phyloP scores from a whole-genome alignment of 2,329 filamentous ascomycete genomes.

The Monilinia vaccinii-corymbosi region DNA sequence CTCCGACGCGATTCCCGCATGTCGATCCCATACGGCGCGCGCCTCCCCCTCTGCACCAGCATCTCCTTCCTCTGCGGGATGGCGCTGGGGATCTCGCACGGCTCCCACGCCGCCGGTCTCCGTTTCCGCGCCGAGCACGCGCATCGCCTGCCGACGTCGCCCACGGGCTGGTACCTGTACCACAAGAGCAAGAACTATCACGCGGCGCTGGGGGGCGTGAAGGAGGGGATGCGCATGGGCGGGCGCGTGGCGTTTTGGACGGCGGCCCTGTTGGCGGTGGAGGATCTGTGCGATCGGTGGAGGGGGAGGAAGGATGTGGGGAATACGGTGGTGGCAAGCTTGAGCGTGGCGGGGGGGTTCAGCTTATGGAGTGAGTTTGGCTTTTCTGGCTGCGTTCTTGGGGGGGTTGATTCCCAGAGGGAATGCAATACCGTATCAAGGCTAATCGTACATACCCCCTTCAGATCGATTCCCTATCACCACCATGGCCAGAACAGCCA shows the following conservation, averaged over 20 bases:
- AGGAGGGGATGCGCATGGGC: constrained; percentile 71
- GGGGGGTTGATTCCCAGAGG: too few relatives aligned
- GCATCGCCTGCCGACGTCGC: constrained; percentile 76
- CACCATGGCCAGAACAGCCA: too few relatives aligned
- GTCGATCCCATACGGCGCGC: constrained; percentile 54
- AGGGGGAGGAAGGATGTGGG: constrained; percentile 63
- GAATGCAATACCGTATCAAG: too few relatives aligned
- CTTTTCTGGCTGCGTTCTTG: too few relatives aligned
- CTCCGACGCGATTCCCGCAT: constrained; percentile 32
- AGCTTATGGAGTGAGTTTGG: constrained; percentile 65
- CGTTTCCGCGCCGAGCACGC: constrained; percentile 94
- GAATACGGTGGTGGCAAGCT: constrained; percentile 72
- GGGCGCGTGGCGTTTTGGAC: constrained; percentile 62
- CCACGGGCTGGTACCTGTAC: constrained; percentile 94
- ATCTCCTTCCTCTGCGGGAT: constrained; percentile 61
- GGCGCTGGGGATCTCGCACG: constrained; percentile 61
- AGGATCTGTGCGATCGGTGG: constrained; percentile 75
- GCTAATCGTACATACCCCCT: too few relatives aligned
- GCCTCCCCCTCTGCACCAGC: constrained; percentile 55
- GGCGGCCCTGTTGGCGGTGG: constrained; percentile 67
- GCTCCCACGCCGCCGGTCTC: constrained; percentile 63
- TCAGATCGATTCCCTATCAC: too few relatives aligned
- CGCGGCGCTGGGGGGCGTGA: constrained; percentile 65
- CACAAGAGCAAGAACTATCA: constrained; percentile 97
- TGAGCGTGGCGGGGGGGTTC: constrained; percentile 79